Percentiles rank a stretch among this genome's conserved stretches.
phyloP scores from a whole-genome alignment of 352 stramenopile genomes.

The Phytophthora sp. region DNA sequence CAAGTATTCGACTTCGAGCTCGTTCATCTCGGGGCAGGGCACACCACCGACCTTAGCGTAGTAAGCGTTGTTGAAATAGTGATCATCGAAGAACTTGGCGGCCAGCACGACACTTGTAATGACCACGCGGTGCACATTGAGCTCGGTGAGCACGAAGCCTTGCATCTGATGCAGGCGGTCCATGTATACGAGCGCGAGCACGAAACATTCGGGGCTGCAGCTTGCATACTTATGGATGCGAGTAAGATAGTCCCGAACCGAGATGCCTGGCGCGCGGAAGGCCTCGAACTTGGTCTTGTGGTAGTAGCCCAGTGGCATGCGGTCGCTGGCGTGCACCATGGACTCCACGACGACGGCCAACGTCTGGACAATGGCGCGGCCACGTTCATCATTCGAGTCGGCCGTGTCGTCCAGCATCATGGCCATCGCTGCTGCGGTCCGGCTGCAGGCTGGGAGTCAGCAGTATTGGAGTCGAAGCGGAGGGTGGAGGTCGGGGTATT shows the following conservation, averaged over 20 bases:
- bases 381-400: constrained; percentile 76
- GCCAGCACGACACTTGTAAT: constrained; percentile 98
- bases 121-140: constrained; percentile 98
- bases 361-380: constrained; percentile 80
- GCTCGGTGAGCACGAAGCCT: constrained; percentile 95
- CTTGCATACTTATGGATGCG: constrained; percentile 98
- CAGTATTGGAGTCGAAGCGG: background rate
- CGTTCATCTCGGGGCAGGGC: constrained; percentile 96
- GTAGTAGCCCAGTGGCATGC: constrained; percentile 58
- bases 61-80: constrained; percentile 99
- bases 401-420: constrained; percentile 49
- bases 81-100: constrained; percentile 99
- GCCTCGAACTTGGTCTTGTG: constrained; percentile 87
- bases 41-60: constrained; percentile 97
- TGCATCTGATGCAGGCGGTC: constrained; percentile 97
- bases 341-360: constrained; percentile 79
- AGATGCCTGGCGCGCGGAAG: constrained; percentile 83
- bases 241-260: constrained; percentile 82
- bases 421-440: constrained; percentile 17
- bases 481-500: background rate
- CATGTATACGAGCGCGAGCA: constrained; percentile 99
- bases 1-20: constrained; percentile 97
- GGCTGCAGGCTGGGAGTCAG: background rate
- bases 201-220: constrained; percentile 98
- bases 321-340: constrained; percentile 76